phyloP scores from a whole-genome alignment of 2,329 filamentous ascomycete species.

The Colletotrichum camelliae region DNA sequence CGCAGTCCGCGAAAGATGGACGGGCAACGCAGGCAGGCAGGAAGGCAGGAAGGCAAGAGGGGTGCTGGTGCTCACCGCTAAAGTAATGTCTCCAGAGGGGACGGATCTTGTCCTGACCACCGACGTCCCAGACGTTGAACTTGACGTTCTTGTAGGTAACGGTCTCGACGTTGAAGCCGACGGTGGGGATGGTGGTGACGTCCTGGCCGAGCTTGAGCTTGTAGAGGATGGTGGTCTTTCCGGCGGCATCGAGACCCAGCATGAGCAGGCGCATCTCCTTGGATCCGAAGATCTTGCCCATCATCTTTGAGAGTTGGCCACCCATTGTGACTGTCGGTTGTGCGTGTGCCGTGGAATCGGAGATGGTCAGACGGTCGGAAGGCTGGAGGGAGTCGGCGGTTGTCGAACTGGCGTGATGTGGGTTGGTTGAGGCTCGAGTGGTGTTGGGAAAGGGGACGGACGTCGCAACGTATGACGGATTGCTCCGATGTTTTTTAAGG shows the following conservation, averaged over 20 bases:
- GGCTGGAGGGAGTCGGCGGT: background rate
- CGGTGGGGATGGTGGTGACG: constrained; percentile 97
- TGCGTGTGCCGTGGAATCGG: background rate
- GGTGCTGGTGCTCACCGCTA: constrained; percentile 66
- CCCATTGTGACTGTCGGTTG: constrained; percentile 70
- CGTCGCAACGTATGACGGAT: constrained; percentile 3
- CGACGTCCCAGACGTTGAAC: constrained; percentile 99
- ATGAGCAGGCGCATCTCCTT: constrained; percentile 99
- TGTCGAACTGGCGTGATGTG: background rate
- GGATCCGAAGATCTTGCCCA: constrained; percentile 98
- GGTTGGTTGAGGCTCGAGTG: background rate
- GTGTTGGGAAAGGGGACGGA: background rate
- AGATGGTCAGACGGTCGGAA: background rate
- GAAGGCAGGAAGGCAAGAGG: background rate
- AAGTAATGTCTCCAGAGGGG: constrained; percentile 99
- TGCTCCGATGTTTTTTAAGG: background rate
- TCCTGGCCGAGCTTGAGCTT: constrained; percentile 98
- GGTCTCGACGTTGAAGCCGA: constrained; percentile 99
- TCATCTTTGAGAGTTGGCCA: constrained; percentile 91
- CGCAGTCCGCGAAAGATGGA: background rate
- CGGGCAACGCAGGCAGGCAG: background rate
- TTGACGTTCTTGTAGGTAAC: constrained; percentile 99
- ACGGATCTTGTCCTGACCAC: constrained; percentile 98
- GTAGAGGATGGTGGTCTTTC: constrained; percentile 99
- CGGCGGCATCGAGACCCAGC: constrained; percentile 95